Base-by-base conservation (phyloP, 345 rosid species). In the Boechera stricta region DNA sequence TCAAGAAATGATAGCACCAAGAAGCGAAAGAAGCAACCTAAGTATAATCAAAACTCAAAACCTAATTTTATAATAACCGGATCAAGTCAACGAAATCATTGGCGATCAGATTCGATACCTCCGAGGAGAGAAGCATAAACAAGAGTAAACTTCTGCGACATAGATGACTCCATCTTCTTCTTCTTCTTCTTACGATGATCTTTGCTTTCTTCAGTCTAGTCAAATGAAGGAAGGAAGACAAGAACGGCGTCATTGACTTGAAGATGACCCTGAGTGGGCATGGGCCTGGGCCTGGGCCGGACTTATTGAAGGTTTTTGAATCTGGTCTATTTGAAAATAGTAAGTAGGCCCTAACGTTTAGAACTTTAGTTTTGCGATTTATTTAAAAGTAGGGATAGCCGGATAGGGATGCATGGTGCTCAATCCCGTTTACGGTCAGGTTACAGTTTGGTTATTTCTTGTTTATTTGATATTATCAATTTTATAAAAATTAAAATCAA, bases 111-210 rank as follows among this genome's bases (percentile, higher is more conserved):
- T 12, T 33, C 67, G 3, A 59, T 80, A 91, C 98, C 85, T 89
- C 97, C 97, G 31, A 89, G 87, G 26, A 81, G 62, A 67, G 71
- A 69, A 31, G 84, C 84, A 67, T 81, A 81, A 41, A 36, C 78
- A 53, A 81, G 72, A 62, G 84, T 81, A 11, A 72, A 36, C 67
- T 72, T 77, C 63, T 81, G 83, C 10, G 83, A 81, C 83, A 60
- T 47, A 15, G 81, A 67, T 51, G 69, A 60, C 4, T 62, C 90
- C 81, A 77, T 84, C 77, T 76, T 85, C 83, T 68, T 79, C 72
- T 68, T 70, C 16, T 16, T 16, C 44, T 69, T 72, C 52, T 68
- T 73, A 39, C 62, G 35, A 58, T 39, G 65, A 45, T 57, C 87
- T 72, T 86, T 21, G 75, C 72, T 8, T 38, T 68, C 12, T 49